Conservation (phyloP, 192 early-diverging fungal genomes). For the Backusella luteola region DNA sequence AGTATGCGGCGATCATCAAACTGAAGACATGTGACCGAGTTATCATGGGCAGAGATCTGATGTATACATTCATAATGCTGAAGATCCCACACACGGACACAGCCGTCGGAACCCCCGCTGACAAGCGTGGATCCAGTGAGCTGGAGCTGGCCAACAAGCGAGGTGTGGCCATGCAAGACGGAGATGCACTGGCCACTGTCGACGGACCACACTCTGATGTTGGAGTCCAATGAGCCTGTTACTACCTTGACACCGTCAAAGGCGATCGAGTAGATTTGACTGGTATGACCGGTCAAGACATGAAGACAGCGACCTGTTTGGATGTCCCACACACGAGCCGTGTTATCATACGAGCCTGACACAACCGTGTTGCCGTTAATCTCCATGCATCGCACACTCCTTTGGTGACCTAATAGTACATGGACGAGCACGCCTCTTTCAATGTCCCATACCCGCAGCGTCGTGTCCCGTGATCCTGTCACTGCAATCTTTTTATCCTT, state of each 20-base stretch:
- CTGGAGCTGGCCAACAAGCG: constrained; percentile 92
- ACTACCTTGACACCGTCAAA: constrained; percentile 81
- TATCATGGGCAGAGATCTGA: constrained; percentile 67
- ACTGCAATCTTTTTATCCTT: constrained; percentile 65
- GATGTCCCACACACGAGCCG: constrained; percentile 91
- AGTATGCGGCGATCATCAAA: constrained; percentile 89
- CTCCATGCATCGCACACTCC: constrained; percentile 89
- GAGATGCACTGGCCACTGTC: constrained; percentile 74
- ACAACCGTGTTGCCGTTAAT: constrained; percentile 80
- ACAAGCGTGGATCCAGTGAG: constrained; percentile 77
- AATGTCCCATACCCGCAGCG: constrained; percentile 90
- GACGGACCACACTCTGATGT: constrained; percentile 89
- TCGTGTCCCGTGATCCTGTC: constrained; percentile 91
- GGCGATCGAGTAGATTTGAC: constrained; percentile 94
- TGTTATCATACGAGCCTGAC: constrained; percentile 89
- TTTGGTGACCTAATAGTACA: constrained; percentile 82
- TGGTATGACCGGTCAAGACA: constrained; percentile 79
- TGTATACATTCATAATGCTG: constrained; percentile 52
- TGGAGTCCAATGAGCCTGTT: constrained; percentile 89
- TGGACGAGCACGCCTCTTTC: constrained; percentile 63
- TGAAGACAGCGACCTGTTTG: constrained; percentile 68
- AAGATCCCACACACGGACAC: constrained; percentile 88
- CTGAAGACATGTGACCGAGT: constrained; percentile 95
- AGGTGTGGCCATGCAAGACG: constrained; percentile 87
- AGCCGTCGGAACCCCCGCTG: constrained; percentile 90